Conservation (phyloP, 805 yeast genomes). For the Lipomyces anomalus region DNA sequence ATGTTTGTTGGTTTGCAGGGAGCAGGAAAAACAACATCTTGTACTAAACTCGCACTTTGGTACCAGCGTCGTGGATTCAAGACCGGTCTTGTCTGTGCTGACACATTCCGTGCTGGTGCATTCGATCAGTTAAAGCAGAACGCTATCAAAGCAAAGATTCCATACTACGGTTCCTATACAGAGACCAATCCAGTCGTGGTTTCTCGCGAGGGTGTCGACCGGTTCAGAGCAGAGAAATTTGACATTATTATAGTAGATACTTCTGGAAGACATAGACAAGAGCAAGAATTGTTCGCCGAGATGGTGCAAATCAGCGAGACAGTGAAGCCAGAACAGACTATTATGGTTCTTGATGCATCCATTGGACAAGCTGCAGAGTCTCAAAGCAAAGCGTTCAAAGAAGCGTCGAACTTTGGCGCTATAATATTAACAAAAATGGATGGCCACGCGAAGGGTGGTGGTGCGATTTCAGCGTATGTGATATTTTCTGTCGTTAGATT, state of each 20-base stretch:
- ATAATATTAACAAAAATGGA: constrained; percentile 94
- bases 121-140: constrained; percentile 97
- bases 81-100: constrained; percentile 97
- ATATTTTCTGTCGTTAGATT: too few species aligned
- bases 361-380: constrained; percentile 98
- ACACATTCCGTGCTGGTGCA: constrained; percentile 99
- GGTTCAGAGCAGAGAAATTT: constrained; percentile 84
- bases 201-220: constrained; percentile 84
- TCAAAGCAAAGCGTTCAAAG: constrained; percentile 91
- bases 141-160: constrained; percentile 91
- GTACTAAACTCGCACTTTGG: constrained; percentile 93
- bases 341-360: constrained; percentile 95
- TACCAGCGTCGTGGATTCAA: constrained; percentile 90
- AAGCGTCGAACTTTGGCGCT: constrained; percentile 87
- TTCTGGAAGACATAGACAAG: constrained; percentile 97
- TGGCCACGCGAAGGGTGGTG: constrained; percentile 99
- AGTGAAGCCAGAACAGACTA: constrained; percentile 89
- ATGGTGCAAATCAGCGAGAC: constrained; percentile 90
- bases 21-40: constrained; percentile 96
- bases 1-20: constrained; percentile 99
- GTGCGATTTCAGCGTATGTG: constrained; percentile 80
- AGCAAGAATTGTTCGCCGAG: constrained; percentile 81
- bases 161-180: constrained; percentile 89
- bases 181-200: constrained; percentile 94
- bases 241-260: constrained; percentile 95